Evolutionary conservation across 805 yeast genomes (phyloP).

Genomic region (Isabelozyma rhagii): DNA sequence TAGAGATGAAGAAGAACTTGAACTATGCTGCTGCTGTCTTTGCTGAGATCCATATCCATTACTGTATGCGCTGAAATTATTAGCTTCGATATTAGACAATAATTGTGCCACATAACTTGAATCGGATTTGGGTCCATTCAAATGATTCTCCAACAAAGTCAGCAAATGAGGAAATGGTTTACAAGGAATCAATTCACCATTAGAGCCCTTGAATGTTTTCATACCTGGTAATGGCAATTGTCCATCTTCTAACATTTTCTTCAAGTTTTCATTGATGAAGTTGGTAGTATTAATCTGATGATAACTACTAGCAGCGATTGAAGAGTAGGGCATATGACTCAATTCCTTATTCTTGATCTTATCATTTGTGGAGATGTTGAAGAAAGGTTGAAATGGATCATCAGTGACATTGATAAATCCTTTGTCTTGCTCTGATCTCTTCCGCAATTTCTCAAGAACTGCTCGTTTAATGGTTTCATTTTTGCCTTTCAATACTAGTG

Average conservation of each 20-base stretch:
- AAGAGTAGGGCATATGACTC: slow-evolving; percentile 73
- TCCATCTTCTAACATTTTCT: slow-evolving; percentile 43
- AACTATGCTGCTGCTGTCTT: slow-evolving; percentile 5
- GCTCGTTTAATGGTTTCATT: slow-evolving; percentile 75
- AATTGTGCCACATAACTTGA: slow-evolving; percentile 37
- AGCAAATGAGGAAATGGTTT: slow-evolving; percentile 49
- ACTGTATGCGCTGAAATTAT: slow-evolving; percentile 37
- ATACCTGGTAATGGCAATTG: slow-evolving; percentile 43
- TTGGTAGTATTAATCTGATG: slow-evolving; percentile 65
- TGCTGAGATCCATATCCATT: slow-evolving; percentile 31
- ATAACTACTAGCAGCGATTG: slow-evolving; percentile 63
- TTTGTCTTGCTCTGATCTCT: slow-evolving; percentile 64
- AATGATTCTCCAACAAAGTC: slow-evolving; percentile 28
- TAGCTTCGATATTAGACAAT: slow-evolving; percentile 35
- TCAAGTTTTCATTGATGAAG: slow-evolving; percentile 41
- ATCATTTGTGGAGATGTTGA: slow-evolving; percentile 60
- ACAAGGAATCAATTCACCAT: slow-evolving; percentile 48
- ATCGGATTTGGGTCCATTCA: slow-evolving; percentile 16
- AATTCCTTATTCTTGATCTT: slow-evolving; percentile 45
- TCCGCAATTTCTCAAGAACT: slow-evolving; percentile 79
- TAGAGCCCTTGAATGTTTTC: slow-evolving; percentile 45
- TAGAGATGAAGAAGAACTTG: neutral
- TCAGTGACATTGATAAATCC: slow-evolving; percentile 85
- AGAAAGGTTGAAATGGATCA: slow-evolving; percentile 78
- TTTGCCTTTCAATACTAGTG: slow-evolving; percentile 68